Base-by-base conservation (phyloP, 1,284 basidiomycete genomes). In the Cerioporus squamosus region DNA sequence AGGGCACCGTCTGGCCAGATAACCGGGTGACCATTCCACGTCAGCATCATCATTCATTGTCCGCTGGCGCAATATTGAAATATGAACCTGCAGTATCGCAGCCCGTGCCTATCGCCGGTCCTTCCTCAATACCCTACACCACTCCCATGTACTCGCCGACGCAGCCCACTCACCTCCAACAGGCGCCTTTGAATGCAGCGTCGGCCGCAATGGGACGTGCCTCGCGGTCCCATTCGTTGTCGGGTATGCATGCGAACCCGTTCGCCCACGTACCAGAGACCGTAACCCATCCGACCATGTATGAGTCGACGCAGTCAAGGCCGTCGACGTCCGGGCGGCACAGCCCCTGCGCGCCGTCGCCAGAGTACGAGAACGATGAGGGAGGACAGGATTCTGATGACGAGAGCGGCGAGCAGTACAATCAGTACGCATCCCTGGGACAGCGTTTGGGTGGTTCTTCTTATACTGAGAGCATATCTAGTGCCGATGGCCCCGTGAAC, bases 221-320 rank as follows among this genome's bases (percentile, higher is more conserved):
- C 72, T 85, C 84, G 44, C 82, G 87, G 49, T 89, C 88, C 23
- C 81, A 84, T 38, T 89, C 88, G 14, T 77, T 88, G 53, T 86
- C 77, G 31, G 75, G 74, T 55, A 62, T 69, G 57, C 74, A 75
- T 51, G 75, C 75, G 38, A 77, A 78, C 57, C 72, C 79, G n/a
- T 83, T 84, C 64, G 73, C 80, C 22, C 81, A 75, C 59, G 72
- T 72, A 47, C 68, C 75, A 31, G 68, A 75, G 20, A 69, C 72
- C 17, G 60, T 64, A 26, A 44, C 59, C 38, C 62, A 64, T 46
- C 62, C 62, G 17, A 64, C 62, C 22, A 64, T 64, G 62, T 64
- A 61, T 39, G 62, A 64, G 49, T 69, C 70, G n/a, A 69, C 51
- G 54, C 57, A 62, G 55, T 71, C 73, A 48, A 65, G 73, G 14